Base-by-base conservation (phyloP, 495 filamentous ascomycete species). In the Tuber brumale region DNA sequence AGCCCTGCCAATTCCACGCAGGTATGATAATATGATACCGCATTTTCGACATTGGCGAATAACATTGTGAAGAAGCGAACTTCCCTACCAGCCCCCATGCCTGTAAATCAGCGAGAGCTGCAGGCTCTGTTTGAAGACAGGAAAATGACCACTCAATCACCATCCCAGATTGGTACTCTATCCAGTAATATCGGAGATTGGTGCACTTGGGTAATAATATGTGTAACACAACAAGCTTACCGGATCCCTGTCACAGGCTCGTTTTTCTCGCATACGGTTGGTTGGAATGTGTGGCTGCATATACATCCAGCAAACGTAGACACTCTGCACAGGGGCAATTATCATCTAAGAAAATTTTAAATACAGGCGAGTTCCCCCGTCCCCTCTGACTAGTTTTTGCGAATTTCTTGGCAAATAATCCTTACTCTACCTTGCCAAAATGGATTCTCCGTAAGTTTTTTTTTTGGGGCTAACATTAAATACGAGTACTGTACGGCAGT, bases 231-330 rank as follows among this genome's bases (percentile, higher is more conserved):
- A 19, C 3, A 19, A 3, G 45, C 16, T 46, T 2, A 46, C 6
- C 4, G 45, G 19, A 51, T n/a, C 23, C 48, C 23, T 51, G 48
- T 23, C 48, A n/a, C 48, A 51, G 48, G 48, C 48, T 51, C 48
- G 23, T 12, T 51, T 51, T 51, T 2, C 10, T 51, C 7, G 23
- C 8, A 1, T 9, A 3, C n/a, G 21, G 7, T 51, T 51, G 48
- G 48, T 51, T 51, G 21, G 23, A n/a, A 3, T 12, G 7, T 3
- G 23, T 23, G 2, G 6, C 48, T n/a, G 21, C 48, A n/a, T n/a
- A n/a, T 51, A 1, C 6, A 10, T n/a, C 23, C 3, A 8, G 23
- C 7, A 12, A 0, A 9, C 0, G 0, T n/a, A 8, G 0, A 10
- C 9, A 3, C 0, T 51, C 7, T 51, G 48, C 0, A 21, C n/a